Percentiles rank a stretch among this genome's conserved stretches.
Evolutionary conservation across 208 protist species (phyloP).

Genomic region (Leishmania amazonensis): DNA sequence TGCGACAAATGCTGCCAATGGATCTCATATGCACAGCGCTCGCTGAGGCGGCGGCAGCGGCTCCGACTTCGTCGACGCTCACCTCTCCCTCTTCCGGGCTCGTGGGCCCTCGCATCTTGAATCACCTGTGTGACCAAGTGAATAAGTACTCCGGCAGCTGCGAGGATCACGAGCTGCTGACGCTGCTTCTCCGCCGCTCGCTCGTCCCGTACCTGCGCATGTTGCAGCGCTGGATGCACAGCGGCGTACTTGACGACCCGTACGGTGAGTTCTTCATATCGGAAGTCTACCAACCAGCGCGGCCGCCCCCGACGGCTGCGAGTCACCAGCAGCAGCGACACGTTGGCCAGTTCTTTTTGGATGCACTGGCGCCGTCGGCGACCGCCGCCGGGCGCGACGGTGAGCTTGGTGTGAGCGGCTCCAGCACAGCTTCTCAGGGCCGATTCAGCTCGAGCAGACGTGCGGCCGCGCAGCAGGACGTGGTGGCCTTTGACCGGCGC

Average conservation of each 20-base stretch:
- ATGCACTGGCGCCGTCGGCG: conserved; percentile 17
- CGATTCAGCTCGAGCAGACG: conserved; percentile 20
- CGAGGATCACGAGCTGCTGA: conserved; percentile 78
- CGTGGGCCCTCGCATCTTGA: conserved; percentile 68
- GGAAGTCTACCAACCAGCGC: conserved; percentile 34
- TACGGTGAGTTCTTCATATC: conserved; percentile 89
- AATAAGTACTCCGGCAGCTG: conserved; percentile 62
- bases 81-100: conserved; percentile 32
- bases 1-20: conserved; percentile 82
- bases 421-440: conserved; percentile 3
- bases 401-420: conserved; percentile 1
- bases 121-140: conserved; percentile 74
- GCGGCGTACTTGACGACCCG: conserved; percentile 80
- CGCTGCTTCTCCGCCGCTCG: conserved; percentile 74
- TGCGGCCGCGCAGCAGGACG: conserved; percentile 29
- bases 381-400: background rate
- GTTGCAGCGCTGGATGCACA: conserved; percentile 85
- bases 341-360: conserved; percentile 30
- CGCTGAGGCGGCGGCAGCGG: conserved; percentile 22
- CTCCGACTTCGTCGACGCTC: background rate
- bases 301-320: conserved; percentile 14
- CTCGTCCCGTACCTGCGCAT: conserved; percentile 79
- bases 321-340: conserved; percentile 31
- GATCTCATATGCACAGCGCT: conserved; percentile 51
- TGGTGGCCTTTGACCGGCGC: conserved; percentile 68